phyloP scores from a whole-genome alignment of 1,284 basidiomycete genomes.

The Tilletia caries region DNA sequence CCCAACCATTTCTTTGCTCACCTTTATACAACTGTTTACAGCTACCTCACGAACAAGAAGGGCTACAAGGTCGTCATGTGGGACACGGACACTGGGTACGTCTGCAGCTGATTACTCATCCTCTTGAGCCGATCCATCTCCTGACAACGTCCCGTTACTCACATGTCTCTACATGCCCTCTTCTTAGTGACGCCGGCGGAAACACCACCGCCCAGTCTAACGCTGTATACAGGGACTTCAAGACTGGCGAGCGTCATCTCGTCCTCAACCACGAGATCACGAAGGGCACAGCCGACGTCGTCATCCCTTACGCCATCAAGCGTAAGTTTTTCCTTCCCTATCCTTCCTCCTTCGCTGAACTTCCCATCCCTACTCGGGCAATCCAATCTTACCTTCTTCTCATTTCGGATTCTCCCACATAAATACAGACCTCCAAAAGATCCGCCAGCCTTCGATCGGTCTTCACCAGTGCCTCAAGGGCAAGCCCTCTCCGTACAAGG shows the following conservation, averaged over 20 bases:
- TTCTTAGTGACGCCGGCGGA: conserved; percentile 12
- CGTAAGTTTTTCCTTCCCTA: background rate
- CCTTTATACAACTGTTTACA: background rate
- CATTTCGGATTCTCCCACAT: background rate
- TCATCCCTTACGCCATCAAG: conserved; percentile 14
- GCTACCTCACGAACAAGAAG: conserved; percentile 8
- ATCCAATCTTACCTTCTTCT: too few species aligned
- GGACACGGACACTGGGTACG: conserved; percentile 5
- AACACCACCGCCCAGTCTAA: conserved; percentile 6
- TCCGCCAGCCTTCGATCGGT: background rate
- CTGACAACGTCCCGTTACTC: too few species aligned
- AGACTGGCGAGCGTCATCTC: conserved; percentile 15
- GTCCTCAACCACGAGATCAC: conserved; percentile 20
- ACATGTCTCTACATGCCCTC: too few species aligned
- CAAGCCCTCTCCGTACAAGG: conserved; percentile 16
- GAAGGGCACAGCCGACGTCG: conserved; percentile 15
- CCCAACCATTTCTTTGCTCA: too few species aligned
- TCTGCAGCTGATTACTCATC: too few species aligned
- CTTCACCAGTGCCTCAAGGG: conserved; percentile 15
- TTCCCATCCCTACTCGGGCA: too few species aligned
- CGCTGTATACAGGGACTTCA: conserved; percentile 13
- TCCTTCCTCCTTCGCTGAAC: background rate
- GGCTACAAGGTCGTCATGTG: conserved; percentile 16
- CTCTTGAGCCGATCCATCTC: too few species aligned
- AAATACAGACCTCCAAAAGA: background rate